A percentile compares a stretch with the other conserved stretches of the same genome.
Conservation (phyloP, 257 asterid genomes). For the Petunia secreta region DNA sequence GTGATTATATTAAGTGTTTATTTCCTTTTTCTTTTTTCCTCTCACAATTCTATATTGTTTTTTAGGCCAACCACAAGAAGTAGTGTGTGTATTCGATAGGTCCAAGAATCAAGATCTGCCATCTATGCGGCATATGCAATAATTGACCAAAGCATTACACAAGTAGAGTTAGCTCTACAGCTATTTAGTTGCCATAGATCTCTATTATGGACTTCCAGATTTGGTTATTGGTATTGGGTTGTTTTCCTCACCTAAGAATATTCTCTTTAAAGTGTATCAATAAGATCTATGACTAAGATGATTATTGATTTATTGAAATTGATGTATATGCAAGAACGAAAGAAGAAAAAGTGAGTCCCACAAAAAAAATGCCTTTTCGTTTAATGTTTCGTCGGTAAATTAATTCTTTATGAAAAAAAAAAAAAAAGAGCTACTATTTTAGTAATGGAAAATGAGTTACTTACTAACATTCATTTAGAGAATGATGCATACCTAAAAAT, state of each 20-base stretch:
- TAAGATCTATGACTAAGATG: not conserved
- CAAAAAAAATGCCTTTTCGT: too few species aligned
- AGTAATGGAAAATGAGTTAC: not conserved
- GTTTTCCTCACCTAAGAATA: not conserved
- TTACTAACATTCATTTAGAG: not conserved
- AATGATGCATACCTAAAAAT: too few species aligned
- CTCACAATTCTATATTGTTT: not conserved
- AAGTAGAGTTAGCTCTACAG: not conserved
- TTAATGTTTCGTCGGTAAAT: too few species aligned
- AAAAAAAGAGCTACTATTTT: too few species aligned
- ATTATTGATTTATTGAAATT: not conserved
- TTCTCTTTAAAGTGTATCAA: not conserved
- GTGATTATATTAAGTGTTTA: not conserved
- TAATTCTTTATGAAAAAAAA: too few species aligned
- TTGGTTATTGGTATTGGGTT: not conserved
- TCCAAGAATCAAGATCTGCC: conserved; percentile 11
- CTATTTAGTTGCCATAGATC: not conserved
- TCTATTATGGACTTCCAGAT: conserved; percentile 1
- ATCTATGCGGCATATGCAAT: conserved; percentile 17
- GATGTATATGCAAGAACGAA: not conserved
- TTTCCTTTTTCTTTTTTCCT: not conserved
- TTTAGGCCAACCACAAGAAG: not conserved
- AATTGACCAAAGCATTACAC: not conserved
- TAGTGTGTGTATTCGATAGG: conserved; percentile 14
- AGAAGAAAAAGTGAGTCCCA: not conserved